Evolutionary conservation across 768 basidiomycete species (phyloP), one percentile per base, ranked within the genome.

Genomic region (Lactarius sp.): DNA sequence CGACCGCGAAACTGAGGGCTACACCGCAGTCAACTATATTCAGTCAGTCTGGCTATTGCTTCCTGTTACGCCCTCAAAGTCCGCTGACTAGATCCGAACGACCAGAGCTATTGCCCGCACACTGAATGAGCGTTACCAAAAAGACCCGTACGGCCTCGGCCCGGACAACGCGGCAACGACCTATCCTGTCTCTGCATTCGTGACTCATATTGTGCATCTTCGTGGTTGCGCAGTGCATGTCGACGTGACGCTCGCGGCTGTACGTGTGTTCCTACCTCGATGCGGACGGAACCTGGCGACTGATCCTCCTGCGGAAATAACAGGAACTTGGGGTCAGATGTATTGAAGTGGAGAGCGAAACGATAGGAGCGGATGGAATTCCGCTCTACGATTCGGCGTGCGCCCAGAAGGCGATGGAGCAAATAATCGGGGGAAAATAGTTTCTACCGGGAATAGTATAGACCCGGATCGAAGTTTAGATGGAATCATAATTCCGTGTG

Each of bases 1-100:
- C 69, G 95, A 98, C 71, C 80, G 94, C 60, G 95, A 98, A 75
- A 97, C 94, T 0, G 82, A 85, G 33, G 88, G 85, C 7, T 96
- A 95, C 72, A 84, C 81, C 6, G 94, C 92, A 0, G 79, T 82
- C 3, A 90, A 95, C 75, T 96, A 96, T 71, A 83, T 98, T 69
- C 78, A 76, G 90, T 92, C 69, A 79, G 69, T 33, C 6, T 56
- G 58, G 49, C 51, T 59, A 37, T 22, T 46, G 59, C 67, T 34
- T 49, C 66, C 53, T 49, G 34, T 49, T 47, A 59, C 41, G 27
- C 41, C 33, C n/a, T 39, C 33, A 22, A 7, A 57, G 64, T 34
- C 60, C 61, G 55, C 69, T 62, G 62, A 58, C 52, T 59, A 49
- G 20, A 36, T 44, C 44, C 20, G 36, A 10, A 56, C n/a, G 3